These are phyloP conservation scores for Potentilla sterilis DNA, from an alignment of 306 rosid species.

Conservation along the genomic window DNA sequence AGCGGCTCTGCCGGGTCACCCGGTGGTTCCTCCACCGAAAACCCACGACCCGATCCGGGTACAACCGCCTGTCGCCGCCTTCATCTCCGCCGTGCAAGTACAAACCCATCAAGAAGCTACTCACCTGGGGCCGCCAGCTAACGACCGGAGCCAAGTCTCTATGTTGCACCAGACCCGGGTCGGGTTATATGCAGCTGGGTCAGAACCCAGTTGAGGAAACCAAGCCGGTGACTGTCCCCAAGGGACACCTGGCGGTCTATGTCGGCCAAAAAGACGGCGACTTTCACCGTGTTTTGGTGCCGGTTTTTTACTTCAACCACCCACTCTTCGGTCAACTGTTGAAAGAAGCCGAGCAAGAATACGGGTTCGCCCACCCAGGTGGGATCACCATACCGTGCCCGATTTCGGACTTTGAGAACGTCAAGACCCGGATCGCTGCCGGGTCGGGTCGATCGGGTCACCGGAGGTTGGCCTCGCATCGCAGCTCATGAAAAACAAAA, in stretches of 20 bases:
- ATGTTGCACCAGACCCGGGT: constrained; percentile 34
- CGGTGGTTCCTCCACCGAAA: constrained; percentile 39
- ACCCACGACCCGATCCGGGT: constrained; percentile 29
- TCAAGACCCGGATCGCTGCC: constrained; percentile 65
- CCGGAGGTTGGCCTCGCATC: constrained; percentile 43
- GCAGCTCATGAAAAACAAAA: constrained; percentile 17
- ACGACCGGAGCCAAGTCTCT: constrained; percentile 46
- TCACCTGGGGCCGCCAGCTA: constrained; percentile 58
- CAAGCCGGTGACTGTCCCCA: constrained; percentile 50
- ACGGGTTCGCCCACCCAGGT: constrained; percentile 72
- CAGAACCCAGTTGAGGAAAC: constrained; percentile 24
- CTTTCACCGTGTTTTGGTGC: constrained; percentile 72
- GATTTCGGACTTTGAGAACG: constrained; percentile 64
- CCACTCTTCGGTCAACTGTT: constrained; percentile 73
- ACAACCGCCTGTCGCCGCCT: constrained; percentile 8
- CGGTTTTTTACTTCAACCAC: constrained; percentile 85
- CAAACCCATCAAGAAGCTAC: constrained; percentile 38
- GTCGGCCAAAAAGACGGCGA: constrained; percentile 79
- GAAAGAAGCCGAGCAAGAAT: constrained; percentile 69
- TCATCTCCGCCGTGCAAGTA: constrained; percentile 7
- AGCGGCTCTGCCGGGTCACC: constrained; percentile 41
- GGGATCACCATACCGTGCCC: constrained; percentile 89
- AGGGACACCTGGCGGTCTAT: constrained; percentile 85
- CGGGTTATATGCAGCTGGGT: constrained; percentile 44
- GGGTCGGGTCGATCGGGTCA: constrained; percentile 43